Base-by-base conservation (phyloP, 2,329 filamentous ascomycete genomes). In the Stagonosporopsis cucurbitacearum region DNA sequence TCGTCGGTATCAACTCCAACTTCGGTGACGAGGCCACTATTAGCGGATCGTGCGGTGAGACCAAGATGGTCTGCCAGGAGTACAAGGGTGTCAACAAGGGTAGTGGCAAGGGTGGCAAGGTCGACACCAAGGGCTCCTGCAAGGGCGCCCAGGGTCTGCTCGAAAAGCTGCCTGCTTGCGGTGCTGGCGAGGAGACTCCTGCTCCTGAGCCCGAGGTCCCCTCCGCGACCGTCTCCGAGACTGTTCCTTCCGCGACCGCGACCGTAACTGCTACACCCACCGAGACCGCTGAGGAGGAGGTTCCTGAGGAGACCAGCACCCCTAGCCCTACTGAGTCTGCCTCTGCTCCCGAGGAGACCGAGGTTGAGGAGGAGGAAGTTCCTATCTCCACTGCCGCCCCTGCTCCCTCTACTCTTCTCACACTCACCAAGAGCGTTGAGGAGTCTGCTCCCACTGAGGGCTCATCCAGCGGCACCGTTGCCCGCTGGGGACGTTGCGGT, bases 1-100 rank as follows among this genome's bases (percentile, higher is more conserved):
- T 79, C 28, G 76, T 75, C 54, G 78, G 79, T 28, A 80, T 81
- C 63, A 82, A 81, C 72, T 71, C 70, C 43, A 82, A 81, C 74
- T 81, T 77, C 48, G 79, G 79, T 19, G 79, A 81, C 59, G 77
- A 76, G 1, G 79, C 78, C 48, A 76, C 65, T 7, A 74, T 81
- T 58, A 76, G 72, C 52, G 78, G 79, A 58, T 75, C 75, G 15
- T 76, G 74, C 42, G 66, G 65, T 42, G 51, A 40, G 13, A 65
- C 54, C 3, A 61, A 64, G 40, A 48, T 45, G 6, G 66, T 69
- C 15, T 69, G 67, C 59, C 40, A 46, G 25, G 63, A 66, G 32
- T 68, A 66, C 59, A 62, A 63, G 57, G 65, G 64, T 13, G 55
- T 67, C 4, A 64, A 63, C 50, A 67, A 67, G 59, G 63, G 60